Conservation (phyloP, 495 filamentous ascomycete genomes). For the Aspergillus steynii region DNA sequence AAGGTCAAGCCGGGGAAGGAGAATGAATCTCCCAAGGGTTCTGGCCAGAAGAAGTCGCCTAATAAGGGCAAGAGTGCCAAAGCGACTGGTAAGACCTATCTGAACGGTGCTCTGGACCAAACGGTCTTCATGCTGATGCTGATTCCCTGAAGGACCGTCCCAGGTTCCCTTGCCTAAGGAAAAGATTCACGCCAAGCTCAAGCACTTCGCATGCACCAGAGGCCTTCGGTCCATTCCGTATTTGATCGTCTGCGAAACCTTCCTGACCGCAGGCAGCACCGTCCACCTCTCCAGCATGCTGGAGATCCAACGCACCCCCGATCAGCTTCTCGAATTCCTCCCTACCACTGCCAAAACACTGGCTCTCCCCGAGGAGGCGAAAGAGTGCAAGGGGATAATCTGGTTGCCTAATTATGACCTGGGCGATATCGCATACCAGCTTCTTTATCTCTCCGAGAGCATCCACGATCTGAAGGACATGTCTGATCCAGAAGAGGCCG, state of each 20-base stretch:
- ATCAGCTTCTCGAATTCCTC: constrained; percentile 40
- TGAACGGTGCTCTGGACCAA: background rate
- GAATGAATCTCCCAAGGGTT: constrained; percentile 4
- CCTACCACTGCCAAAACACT: constrained; percentile 31
- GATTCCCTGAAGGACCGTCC: background rate
- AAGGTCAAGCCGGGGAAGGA: constrained; percentile 7
- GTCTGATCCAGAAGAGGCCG: constrained; percentile 14
- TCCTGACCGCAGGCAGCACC: constrained; percentile 38
- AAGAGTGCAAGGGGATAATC: constrained; percentile 33
- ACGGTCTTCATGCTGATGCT: background rate
- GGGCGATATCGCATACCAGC: constrained; percentile 31
- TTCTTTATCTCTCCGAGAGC: constrained; percentile 58
- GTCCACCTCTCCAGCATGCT: constrained; percentile 48
- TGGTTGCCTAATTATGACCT: constrained; percentile 36
- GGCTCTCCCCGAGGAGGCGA: constrained; percentile 23
- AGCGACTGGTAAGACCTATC: constrained; percentile 15
- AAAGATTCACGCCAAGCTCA: constrained; percentile 19
- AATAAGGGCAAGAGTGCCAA: constrained; percentile 23
- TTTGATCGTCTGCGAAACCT: constrained; percentile 39
- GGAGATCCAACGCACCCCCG: constrained; percentile 38
- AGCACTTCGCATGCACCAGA: constrained; percentile 33
- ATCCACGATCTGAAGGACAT: constrained; percentile 16
- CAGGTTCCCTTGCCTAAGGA: constrained; percentile 13
- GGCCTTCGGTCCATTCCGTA: constrained; percentile 51
- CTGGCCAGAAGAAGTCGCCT: constrained; percentile 19